Conservation (phyloP, 192 early-diverging fungal species). For the Backusella tuberculispora region DNA sequence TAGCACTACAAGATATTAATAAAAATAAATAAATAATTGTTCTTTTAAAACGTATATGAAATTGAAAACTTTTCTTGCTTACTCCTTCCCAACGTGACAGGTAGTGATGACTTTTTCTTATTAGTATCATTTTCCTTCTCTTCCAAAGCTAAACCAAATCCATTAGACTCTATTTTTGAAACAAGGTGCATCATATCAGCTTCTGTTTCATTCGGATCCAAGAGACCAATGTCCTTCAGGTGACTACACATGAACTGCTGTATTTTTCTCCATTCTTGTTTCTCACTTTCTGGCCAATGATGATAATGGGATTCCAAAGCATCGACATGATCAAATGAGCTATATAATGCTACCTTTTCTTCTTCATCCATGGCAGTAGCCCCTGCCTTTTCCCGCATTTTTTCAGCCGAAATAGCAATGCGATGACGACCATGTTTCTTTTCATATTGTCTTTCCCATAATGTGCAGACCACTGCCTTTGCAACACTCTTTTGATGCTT, state of each 20-base stretch:
- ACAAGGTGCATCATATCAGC: conserved; percentile 61
- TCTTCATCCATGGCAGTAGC: neutral
- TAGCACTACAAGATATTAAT: conserved; percentile 47
- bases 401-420: conserved; percentile 5
- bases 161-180: conserved; percentile 66
- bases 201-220: conserved; percentile 34
- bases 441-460: conserved; percentile 43
- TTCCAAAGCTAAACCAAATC: conserved; percentile 66
- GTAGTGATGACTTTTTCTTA: conserved; percentile 17
- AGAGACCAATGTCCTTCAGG: conserved; percentile 47
- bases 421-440: neutral
- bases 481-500: conserved; percentile 67
- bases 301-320: conserved; percentile 62
- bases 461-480: conserved; percentile 57
- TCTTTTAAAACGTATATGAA: neutral
- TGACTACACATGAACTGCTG: conserved; percentile 49
- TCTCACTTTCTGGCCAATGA: conserved; percentile 61
- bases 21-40: conserved; percentile 24
- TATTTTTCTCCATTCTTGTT: conserved; percentile 60
- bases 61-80: neutral
- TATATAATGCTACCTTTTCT: conserved; percentile 35
- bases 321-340: conserved; percentile 46
- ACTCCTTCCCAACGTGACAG: conserved; percentile 16
- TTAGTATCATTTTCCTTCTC: conserved; percentile 24
- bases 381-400: neutral